phyloP scores from a whole-genome alignment of 371 early-diverging fungal genomes.

The Dichotomocladium elegans region DNA sequence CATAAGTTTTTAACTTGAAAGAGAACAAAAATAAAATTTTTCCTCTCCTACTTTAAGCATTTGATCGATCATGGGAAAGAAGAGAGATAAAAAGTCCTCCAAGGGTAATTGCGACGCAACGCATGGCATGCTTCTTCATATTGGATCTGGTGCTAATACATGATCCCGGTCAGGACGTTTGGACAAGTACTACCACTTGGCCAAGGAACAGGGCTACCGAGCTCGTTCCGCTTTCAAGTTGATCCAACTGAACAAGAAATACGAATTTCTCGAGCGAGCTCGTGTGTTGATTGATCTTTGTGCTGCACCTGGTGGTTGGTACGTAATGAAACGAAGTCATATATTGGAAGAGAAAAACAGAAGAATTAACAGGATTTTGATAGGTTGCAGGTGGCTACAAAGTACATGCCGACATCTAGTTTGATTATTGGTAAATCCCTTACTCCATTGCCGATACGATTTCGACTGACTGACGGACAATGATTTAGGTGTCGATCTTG shows the following conservation, averaged over 20 bases:
- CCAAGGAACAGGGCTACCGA: slow-evolving; percentile 99
- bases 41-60: background rate
- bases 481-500: slow-evolving; percentile 91
- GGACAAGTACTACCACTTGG: slow-evolving; percentile 99
- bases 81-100: slow-evolving; percentile 7
- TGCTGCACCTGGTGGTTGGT: slow-evolving; percentile 99
- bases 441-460: background rate
- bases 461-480: background rate
- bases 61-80: slow-evolving; percentile 5
- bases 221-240: slow-evolving; percentile 99
- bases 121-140: too few relatives aligned
- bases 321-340: slow-evolving; percentile 17
- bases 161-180: slow-evolving; percentile 71
- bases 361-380: too few relatives aligned
- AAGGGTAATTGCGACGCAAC: background rate
- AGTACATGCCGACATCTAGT: slow-evolving; percentile 94
- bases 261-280: slow-evolving; percentile 90
- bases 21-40: too few relatives aligned
- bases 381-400: slow-evolving; percentile 91
- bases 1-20: too few relatives aligned
- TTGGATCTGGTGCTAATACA: background rate
- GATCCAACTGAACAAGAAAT: slow-evolving; percentile 99
- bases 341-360: background rate
- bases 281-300: slow-evolving; percentile 97
- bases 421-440: slow-evolving; percentile 78